Evolutionary conservation across 305 asterid species (phyloP).

Genomic region (Fraxinus floribunda): DNA sequence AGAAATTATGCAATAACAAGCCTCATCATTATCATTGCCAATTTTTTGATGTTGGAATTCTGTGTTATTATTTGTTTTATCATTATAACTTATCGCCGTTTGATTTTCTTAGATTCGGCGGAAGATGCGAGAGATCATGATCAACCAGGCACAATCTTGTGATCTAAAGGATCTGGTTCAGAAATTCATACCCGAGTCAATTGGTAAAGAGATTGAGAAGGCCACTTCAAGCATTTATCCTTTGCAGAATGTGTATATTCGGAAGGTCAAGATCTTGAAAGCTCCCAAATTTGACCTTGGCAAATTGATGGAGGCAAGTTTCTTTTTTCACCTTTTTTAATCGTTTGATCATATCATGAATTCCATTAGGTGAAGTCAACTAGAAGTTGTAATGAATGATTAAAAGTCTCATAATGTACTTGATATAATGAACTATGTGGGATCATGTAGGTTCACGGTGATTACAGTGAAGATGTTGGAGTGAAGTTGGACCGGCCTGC

Average conservation of each 20-base stretch:
- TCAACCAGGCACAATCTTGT: constrained; percentile 68
- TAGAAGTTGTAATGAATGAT: background rate
- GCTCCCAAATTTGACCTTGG: constrained; percentile 89
- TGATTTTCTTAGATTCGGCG: constrained; percentile 54
- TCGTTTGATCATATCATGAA: background rate
- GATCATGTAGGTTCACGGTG: constrained; percentile 55
- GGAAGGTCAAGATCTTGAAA: constrained; percentile 85
- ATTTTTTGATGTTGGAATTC: background rate
- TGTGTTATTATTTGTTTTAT: background rate
- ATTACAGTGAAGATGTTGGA: constrained; percentile 62
- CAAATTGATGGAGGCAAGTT: constrained; percentile 71
- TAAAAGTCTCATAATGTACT: background rate
- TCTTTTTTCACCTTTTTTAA: background rate
- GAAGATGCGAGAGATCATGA: constrained; percentile 85
- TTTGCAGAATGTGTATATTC: constrained; percentile 71
- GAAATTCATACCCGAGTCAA: constrained; percentile 82
- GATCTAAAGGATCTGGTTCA: constrained; percentile 75
- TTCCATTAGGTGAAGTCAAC: background rate
- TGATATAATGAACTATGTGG: background rate
- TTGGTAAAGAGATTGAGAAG: constrained; percentile 86
- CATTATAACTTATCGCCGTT: background rate
- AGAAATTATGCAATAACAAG: background rate
- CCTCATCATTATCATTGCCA: background rate
- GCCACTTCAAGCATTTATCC: constrained; percentile 84
- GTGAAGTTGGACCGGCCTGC: constrained; percentile 62